Evolutionary conservation across 768 basidiomycete species (phyloP).

Genomic region (Rhodosporidiobolus sp.): DNA sequence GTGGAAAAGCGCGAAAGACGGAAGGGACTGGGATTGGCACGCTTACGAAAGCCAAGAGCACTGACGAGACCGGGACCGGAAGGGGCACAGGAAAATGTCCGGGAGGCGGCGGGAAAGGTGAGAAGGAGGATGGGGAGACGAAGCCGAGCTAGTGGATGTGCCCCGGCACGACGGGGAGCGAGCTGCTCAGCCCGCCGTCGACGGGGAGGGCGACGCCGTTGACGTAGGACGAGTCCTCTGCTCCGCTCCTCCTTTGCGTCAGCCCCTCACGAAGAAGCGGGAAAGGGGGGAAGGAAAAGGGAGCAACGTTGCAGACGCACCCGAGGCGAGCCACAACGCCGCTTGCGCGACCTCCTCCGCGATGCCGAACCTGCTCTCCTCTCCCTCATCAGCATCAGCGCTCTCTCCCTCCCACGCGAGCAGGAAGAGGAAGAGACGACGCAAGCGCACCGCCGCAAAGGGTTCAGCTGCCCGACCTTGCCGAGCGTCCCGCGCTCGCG

Average conservation of each 20-base stretch:
- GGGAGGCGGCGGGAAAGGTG: no score
- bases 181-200: conserved; percentile 79
- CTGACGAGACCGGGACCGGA: no score
- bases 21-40: no score
- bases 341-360: conserved; percentile 75
- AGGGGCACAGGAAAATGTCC: no score
- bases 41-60: no score
- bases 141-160: conserved; percentile 50
- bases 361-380: conserved; percentile 24
- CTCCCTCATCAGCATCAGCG: not conserved
- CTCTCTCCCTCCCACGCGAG: not conserved
- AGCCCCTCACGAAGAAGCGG: not conserved
- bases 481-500: conserved; percentile 66
- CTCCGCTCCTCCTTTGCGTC: not conserved
- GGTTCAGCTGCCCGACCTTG: conserved; percentile 81
- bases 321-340: conserved; percentile 81
- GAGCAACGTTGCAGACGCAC: no score
- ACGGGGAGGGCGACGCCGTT: conserved; percentile 84
- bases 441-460: conserved; percentile 66
- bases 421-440: not conserved
- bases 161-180: conserved; percentile 74
- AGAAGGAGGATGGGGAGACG: no score
- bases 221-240: conserved; percentile 83
- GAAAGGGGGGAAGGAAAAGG: not conserved
- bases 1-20: no score